Percentiles rank a stretch among this genome's conserved stretches.
Conservation (phyloP, 768 basidiomycete species). For the Pisolithus microcarpus region DNA sequence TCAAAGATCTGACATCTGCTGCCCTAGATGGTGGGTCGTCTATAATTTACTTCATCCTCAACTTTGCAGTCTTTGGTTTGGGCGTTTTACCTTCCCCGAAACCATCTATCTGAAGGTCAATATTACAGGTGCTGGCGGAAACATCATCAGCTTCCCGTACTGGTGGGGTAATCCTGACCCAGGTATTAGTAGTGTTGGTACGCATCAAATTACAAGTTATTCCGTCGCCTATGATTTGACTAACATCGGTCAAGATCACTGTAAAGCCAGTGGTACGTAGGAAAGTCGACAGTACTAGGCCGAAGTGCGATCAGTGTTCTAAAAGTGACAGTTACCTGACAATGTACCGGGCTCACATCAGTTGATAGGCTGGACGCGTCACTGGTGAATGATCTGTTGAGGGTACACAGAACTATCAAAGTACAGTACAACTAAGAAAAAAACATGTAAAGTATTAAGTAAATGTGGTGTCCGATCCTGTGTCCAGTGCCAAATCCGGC, state of each 20-base stretch:
- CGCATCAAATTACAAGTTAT: not conserved
- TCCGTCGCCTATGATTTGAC: not conserved
- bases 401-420: conserved; percentile 17
- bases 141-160: conserved; percentile 36
- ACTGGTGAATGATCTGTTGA: not conserved
- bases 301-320: too few relatives aligned
- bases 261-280: not conserved
- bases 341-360: too few relatives aligned
- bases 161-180: conserved; percentile 36
- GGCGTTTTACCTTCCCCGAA: not conserved
- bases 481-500: conserved; percentile 24
- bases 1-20: conserved; percentile 35
- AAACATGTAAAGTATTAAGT: conserved; percentile 11
- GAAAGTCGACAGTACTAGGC: too few relatives aligned
- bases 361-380: too few relatives aligned
- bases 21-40: conserved; percentile 45
- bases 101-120: conserved; percentile 24
- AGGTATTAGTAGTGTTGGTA: conserved; percentile 8
- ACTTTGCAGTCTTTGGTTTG: conserved; percentile 27
- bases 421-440: conserved; percentile 27
- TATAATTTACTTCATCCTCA: conserved; percentile 43
- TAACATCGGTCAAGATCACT: not conserved
- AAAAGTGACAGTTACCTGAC: too few relatives aligned
- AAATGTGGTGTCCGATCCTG: conserved; percentile 17
- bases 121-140: conserved; percentile 32